Percentiles rank a stretch among this genome's conserved stretches.
These are phyloP conservation scores for Fusarium sp. DNA, from an alignment of 2,329 filamentous ascomycete genomes.

Conservation along the genomic window DNA sequence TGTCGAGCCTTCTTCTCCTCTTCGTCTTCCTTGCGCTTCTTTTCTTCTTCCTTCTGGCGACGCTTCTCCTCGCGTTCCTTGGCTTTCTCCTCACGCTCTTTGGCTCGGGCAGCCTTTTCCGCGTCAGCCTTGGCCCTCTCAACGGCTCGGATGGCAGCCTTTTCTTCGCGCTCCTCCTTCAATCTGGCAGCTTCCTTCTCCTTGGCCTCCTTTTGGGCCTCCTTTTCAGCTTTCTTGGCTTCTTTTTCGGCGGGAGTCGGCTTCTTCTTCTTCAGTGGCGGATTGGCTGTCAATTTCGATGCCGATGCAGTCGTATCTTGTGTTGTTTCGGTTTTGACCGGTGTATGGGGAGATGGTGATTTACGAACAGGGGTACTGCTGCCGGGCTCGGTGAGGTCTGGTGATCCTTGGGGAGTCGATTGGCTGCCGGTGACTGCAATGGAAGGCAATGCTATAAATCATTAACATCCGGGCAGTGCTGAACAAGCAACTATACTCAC, in stretches of 20 bases:
- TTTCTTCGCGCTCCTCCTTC: conserved; percentile 55
- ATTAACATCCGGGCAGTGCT: conserved; percentile 24
- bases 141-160: conserved; percentile 45
- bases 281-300: conserved; percentile 38
- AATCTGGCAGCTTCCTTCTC: conserved; percentile 59
- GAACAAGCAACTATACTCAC: conserved; percentile 38
- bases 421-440: conserved; percentile 45
- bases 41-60: conserved; percentile 57
- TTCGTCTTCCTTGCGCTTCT: conserved; percentile 66
- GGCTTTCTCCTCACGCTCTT: conserved; percentile 57
- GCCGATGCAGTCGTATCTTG: conserved; percentile 24
- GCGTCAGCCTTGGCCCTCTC: conserved; percentile 53
- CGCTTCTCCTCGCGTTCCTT: conserved; percentile 59
- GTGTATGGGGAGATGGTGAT: conserved; percentile 57
- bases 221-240: conserved; percentile 53
- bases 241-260: conserved; percentile 60
- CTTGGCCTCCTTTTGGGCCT: conserved; percentile 56
- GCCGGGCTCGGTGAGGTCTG: conserved; percentile 60
- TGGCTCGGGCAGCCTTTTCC: conserved; percentile 57
- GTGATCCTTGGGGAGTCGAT: conserved; percentile 51
- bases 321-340: conserved; percentile 42
- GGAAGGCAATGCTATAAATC: conserved; percentile 43
- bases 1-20: conserved; percentile 67
- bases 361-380: conserved; percentile 58
- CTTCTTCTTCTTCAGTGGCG: conserved; percentile 60